Base-by-base conservation (phyloP, 495 filamentous ascomycete species). In the Aspergillus incahuasiensis region DNA sequence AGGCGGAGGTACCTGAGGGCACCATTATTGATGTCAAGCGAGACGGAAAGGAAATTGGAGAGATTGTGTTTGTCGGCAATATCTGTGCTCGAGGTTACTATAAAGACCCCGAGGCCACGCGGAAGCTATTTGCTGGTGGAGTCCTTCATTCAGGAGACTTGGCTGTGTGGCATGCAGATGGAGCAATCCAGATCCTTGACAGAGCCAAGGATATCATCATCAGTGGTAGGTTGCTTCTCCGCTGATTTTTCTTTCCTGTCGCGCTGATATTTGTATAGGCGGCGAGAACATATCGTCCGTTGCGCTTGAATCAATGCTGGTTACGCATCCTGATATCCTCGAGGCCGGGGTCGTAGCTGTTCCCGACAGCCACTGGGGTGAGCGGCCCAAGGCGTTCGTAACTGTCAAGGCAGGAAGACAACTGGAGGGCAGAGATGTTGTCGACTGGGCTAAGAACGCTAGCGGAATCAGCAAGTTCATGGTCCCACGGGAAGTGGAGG, bases 121-220 rank as follows among this genome's bases (percentile, higher is more conserved):
- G 78, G 48, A 95, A 91, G 77, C 73, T 97, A 18, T 97, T 95
- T 67, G 84, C 80, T 0, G 95, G 95, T 6, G 95, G 94, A 13
- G 90, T 86, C 19, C 71, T 90, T 44, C 95, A 95, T 68, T 89
- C 87, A 11, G 94, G 95, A 0, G 94, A 98, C 64, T 70, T 98
- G 52, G 94, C 94, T 5, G 92, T 98, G 5, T 90, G 87, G 87
- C 88, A 95, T 65, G 78, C 86, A 0, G 92, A 97, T 64, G 91
- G 92, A 1, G 85, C 88, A 46, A 83, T 91, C 42, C 90, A 97
- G 75, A 96, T 98, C 59, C 76, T 95, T 57, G 94, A 98, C 69
- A 80, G 94, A 34, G 89, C 89, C 4, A 98, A 97, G 74, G 94
- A 98, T 67, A 97, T 98, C 43, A 97, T 98, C 48, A 98, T 98